Conservation (phyloP, 352 stramenopile species). For the Globisporangium spinosum region DNA sequence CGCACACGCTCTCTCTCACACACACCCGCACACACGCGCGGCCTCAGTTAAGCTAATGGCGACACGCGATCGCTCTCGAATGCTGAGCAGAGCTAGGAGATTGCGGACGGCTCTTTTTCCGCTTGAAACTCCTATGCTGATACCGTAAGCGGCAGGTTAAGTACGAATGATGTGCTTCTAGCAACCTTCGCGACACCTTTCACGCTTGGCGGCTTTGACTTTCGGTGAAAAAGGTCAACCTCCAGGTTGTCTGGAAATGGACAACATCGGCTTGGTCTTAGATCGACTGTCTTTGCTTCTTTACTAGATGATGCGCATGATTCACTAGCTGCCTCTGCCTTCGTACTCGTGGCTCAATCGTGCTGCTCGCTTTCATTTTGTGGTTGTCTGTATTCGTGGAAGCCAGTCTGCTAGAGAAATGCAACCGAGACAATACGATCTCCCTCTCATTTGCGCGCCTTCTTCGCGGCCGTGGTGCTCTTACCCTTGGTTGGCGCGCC, state of each 20-base stretch:
- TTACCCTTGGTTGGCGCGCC: constrained; percentile 8
- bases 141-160: neutral
- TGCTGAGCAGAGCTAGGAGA: neutral
- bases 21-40: neutral
- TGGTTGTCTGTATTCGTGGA: neutral
- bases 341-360: neutral
- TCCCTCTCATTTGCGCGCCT: constrained; percentile 9
- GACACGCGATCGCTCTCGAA: neutral
- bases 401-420: neutral
- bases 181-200: constrained; percentile 1
- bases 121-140: neutral
- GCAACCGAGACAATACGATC: neutral
- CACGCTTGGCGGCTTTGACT: neutral
- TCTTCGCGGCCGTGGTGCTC: constrained; percentile 8
- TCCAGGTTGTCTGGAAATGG: neutral
- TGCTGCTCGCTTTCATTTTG: neutral
- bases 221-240: neutral
- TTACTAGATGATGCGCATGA: neutral
- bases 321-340: neutral
- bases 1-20: neutral
- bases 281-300: neutral
- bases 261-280: neutral
- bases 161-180: neutral
- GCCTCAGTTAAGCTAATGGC: neutral
- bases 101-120: neutral